Percentiles rank a stretch among this genome's conserved stretches.
Conservation (phyloP, 192 early-diverging fungal genomes). For the Rhizophlyctis rosea region DNA sequence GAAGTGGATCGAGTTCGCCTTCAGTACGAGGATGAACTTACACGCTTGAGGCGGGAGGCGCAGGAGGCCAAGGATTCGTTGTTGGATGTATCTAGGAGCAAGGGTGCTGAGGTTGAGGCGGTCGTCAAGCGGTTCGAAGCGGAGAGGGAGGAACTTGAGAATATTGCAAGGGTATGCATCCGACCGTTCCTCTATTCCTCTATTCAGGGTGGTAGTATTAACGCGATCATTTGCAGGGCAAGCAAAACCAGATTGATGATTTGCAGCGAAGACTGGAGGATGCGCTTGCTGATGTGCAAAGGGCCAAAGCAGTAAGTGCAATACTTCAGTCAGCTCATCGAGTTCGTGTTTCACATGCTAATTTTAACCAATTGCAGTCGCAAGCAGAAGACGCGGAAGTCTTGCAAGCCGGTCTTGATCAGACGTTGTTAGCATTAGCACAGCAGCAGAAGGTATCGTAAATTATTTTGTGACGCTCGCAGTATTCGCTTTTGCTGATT, state of each 20-base stretch:
- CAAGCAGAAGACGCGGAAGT: conserved; percentile 49
- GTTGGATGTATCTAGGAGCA: conserved; percentile 72
- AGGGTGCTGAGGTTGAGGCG: conserved; percentile 79
- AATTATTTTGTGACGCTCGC: neutral
- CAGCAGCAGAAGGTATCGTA: conserved; percentile 46
- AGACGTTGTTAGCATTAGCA: conserved; percentile 47
- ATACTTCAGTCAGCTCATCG: neutral
- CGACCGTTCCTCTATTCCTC: too few relatives aligned
- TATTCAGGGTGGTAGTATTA: conserved; percentile 9
- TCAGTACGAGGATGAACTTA: conserved; percentile 80
- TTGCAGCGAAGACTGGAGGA: conserved; percentile 22
- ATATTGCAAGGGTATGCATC: conserved; percentile 20
- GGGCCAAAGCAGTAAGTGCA: conserved; percentile 27
- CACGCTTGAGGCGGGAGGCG: conserved; percentile 74
- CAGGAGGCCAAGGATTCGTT: conserved; percentile 73
- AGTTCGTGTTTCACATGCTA: neutral
- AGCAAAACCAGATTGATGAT: conserved; percentile 28
- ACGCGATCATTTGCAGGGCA: conserved; percentile 10
- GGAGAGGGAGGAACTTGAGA: conserved; percentile 82
- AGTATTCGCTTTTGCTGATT: neutral
- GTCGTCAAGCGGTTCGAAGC: conserved; percentile 76
- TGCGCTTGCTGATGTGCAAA: conserved; percentile 18
- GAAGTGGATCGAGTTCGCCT: conserved; percentile 76
- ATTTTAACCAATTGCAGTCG: conserved; percentile 17
- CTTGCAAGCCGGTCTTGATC: conserved; percentile 51